Conservation (phyloP, 2,329 filamentous ascomycete species). For the Botrytis medusae region DNA sequence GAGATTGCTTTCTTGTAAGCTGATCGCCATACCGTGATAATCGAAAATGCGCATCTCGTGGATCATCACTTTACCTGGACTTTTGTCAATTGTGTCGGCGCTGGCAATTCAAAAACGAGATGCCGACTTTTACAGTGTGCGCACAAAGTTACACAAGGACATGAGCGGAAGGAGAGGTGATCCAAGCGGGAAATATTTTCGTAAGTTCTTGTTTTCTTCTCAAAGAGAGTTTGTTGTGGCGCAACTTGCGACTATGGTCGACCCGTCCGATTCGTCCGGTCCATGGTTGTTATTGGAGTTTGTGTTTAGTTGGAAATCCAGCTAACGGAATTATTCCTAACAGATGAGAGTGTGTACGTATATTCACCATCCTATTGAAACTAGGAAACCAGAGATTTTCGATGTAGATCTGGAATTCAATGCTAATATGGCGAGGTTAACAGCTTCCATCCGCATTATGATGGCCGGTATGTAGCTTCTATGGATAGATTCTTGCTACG, state of each 20-base stretch:
- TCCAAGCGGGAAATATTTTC: constrained; percentile 42
- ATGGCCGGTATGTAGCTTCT: constrained; percentile 39
- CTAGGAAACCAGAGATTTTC: neutral
- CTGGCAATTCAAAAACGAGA: constrained; percentile 36
- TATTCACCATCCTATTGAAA: neutral
- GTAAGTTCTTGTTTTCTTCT: constrained; percentile 33
- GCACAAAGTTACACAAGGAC: constrained; percentile 37
- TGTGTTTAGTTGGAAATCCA: neutral
- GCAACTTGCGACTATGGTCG: neutral
- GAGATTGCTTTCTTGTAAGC: constrained; percentile 1
- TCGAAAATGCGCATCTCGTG: constrained; percentile 36
- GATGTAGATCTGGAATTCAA: neutral
- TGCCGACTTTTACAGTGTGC: constrained; percentile 38
- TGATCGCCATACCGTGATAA: neutral
- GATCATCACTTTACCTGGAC: constrained; percentile 32
- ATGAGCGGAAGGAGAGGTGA: constrained; percentile 37
- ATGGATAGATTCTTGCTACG: neutral
- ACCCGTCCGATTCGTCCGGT: neutral
- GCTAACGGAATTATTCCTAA: neutral
- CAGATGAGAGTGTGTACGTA: constrained; percentile 40
- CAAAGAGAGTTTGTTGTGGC: neutral
- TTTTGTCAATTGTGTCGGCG: constrained; percentile 31
- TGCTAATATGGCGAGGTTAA: constrained; percentile 24
- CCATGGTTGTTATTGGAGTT: neutral
- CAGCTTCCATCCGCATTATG: constrained; percentile 44